Evolutionary conservation across 306 rosid species (phyloP).

Genomic region (Dryas octopetala): DNA sequence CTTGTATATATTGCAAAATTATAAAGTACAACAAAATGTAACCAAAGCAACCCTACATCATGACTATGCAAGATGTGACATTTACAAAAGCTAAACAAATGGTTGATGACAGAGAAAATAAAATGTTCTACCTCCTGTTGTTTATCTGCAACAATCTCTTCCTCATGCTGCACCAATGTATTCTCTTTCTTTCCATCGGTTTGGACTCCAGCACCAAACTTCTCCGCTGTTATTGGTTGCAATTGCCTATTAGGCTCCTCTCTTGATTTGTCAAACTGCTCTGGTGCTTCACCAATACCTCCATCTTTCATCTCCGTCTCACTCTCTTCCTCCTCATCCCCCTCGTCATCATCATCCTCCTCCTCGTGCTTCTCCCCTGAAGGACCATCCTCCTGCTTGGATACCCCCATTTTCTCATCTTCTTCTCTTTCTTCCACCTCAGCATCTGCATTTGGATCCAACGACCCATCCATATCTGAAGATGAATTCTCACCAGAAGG

Average conservation of each 20-base stretch:
- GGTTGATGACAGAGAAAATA: not conserved
- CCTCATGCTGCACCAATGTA: slow-evolving; percentile 30
- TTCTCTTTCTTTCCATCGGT: slow-evolving; percentile 33
- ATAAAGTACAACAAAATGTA: no score
- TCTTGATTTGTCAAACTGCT: slow-evolving; percentile 42
- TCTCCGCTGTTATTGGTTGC: slow-evolving; percentile 30
- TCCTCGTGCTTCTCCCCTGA: slow-evolving; percentile 47
- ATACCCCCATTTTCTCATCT: slow-evolving; percentile 44
- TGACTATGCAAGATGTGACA: not conserved
- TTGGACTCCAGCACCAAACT: slow-evolving; percentile 36
- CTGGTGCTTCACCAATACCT: slow-evolving; percentile 40
- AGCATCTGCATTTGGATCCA: slow-evolving; percentile 50
- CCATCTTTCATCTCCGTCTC: slow-evolving; percentile 48
- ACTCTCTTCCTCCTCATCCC: slow-evolving; percentile 56
- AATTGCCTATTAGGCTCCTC: slow-evolving; percentile 24
- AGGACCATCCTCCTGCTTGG: slow-evolving; percentile 49
- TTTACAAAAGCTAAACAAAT: not conserved
- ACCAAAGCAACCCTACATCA: no score
- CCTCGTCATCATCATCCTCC: slow-evolving; percentile 42
- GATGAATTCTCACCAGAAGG: slow-evolving; percentile 75
- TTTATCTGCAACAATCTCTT: slow-evolving; percentile 30
- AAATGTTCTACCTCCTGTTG: slow-evolving; percentile 51
- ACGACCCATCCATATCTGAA: slow-evolving; percentile 62
- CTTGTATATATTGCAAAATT: no score
- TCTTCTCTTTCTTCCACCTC: slow-evolving; percentile 53